Base-by-base conservation (phyloP, 331 rosid species). In the Acacia pycnantha region DNA sequence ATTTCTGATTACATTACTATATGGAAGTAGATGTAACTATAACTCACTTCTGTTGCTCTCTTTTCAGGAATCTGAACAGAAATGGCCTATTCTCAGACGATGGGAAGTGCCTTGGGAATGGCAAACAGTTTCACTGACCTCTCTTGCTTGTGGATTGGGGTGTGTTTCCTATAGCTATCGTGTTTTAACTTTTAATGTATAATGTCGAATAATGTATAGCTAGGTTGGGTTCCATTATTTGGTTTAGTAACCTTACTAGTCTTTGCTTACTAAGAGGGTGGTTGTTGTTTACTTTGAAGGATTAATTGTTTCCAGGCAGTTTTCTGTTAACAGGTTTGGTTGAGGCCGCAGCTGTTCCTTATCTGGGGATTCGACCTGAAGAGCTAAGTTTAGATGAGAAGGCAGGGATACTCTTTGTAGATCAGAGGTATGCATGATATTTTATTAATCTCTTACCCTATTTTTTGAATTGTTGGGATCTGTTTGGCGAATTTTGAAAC, bases 91-190 rank as follows among this genome's bases (percentile, higher is more conserved):
- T 88, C 89, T 92, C 84, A 88, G 87, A 88, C 91, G 94, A 72
- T 96, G 99, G 98, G 93, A 92, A 50, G 98, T 94, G 64, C 98
- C 99, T 64, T 96, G 99, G 99, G 90, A 85, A 79, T 96, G 99
- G 99, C 98, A 91, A 90, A 92, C 94, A 11, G 90, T 86, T 84
- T 88, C 99, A 24, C 80, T 96, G 73, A 91, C 97, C 33, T 92
- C 97, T 54, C 84, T 96, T 54, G 97, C 97, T 81, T 92, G 97
- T 87, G 99, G 99, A 69, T 84, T 96, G 35, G 92, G 99, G 98
- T 96, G 90, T 56, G 81, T 81, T 79, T 71, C 53, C 24, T 51
- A 14, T 54, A 11, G 58, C 84, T 66, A 14, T 37, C 37, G 69
- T 70, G 43, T 53, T 76, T 77, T 80, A 68, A 11, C 43, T 53